phyloP scores from a whole-genome alignment of 352 stramenopile genomes.

The Pythium angustatum region DNA sequence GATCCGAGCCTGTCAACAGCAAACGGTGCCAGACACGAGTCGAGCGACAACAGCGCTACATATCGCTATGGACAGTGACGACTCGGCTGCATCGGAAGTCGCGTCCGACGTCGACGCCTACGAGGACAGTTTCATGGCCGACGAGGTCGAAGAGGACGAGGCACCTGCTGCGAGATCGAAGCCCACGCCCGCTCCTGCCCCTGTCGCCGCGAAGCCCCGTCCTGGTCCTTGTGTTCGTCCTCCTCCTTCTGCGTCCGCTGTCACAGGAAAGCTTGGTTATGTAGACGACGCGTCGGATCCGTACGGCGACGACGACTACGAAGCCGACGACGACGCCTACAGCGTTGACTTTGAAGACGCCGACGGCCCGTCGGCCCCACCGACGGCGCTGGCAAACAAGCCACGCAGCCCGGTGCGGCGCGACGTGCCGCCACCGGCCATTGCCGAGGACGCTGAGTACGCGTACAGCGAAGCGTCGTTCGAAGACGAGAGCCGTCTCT shows the following conservation, averaged over 20 bases:
- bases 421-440: conserved; percentile 22
- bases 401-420: conserved; percentile 6
- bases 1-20: too few relatives aligned
- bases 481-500: conserved; percentile 63
- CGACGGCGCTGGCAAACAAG: too few relatives aligned
- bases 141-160: conserved; percentile 55
- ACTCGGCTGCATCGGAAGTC: conserved; percentile 67
- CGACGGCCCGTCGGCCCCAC: conserved; percentile 27
- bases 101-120: conserved; percentile 51
- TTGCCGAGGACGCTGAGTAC: conserved; percentile 44
- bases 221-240: conserved; percentile 14
- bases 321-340: conserved; percentile 53
- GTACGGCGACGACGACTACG: conserved; percentile 39
- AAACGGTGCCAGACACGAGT: too few relatives aligned
- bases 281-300: conserved; percentile 10
- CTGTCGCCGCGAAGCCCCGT: conserved; percentile 10
- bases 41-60: neutral
- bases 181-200: neutral
- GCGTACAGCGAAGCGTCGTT: conserved; percentile 64
- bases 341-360: conserved; percentile 74
- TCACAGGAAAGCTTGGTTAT: too few relatives aligned
- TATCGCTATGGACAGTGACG: conserved; percentile 64
- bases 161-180: neutral
- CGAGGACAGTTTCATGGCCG: conserved; percentile 47
- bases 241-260: neutral